These are phyloP conservation scores for Rhizopus microsporus DNA, from an alignment of 371 early-diverging fungal genomes.

Conservation along the genomic window DNA sequence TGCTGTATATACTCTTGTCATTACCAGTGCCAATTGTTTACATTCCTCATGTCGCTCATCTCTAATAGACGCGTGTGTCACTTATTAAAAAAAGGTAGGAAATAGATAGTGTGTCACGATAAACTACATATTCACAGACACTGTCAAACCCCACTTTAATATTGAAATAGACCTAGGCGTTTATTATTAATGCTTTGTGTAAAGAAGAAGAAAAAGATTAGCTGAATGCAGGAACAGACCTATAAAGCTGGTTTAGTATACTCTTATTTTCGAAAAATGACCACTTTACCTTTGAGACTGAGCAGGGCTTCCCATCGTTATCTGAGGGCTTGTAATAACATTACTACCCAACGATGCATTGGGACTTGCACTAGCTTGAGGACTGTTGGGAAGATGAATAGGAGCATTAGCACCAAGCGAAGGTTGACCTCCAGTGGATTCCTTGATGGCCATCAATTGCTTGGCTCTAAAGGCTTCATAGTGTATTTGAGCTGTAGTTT, in stretches of 20 bases:
- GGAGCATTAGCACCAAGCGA: conserved; percentile 23
- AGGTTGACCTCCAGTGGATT: conserved; percentile 39
- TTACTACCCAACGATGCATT: conserved; percentile 24
- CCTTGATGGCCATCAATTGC: conserved; percentile 84
- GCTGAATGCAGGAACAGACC: conserved; percentile 42
- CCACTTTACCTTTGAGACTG: conserved; percentile 36
- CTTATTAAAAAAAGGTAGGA: conserved; percentile 1
- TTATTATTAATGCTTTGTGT: conserved; percentile 1
- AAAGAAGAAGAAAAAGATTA: conserved; percentile 13
- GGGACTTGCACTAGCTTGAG: conserved; percentile 14
- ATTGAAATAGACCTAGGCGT: not conserved
- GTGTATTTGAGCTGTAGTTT: conserved; percentile 84
- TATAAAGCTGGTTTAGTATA: conserved; percentile 5
- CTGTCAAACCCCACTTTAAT: too few relatives aligned
- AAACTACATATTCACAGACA: too few relatives aligned
- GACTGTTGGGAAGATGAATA: conserved; percentile 12
- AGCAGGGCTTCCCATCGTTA: conserved; percentile 40
- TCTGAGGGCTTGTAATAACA: conserved; percentile 16
- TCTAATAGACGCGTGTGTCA: not conserved
- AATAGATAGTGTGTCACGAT: too few relatives aligned
- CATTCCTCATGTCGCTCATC: conserved; percentile 77
- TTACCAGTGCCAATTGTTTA: conserved; percentile 72
- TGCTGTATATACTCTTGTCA: not conserved
- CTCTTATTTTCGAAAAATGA: not conserved
- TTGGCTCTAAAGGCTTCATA: conserved; percentile 92